phyloP scores from a whole-genome alignment of 768 basidiomycete species.

The Leccinum olivaceopallidum region DNA sequence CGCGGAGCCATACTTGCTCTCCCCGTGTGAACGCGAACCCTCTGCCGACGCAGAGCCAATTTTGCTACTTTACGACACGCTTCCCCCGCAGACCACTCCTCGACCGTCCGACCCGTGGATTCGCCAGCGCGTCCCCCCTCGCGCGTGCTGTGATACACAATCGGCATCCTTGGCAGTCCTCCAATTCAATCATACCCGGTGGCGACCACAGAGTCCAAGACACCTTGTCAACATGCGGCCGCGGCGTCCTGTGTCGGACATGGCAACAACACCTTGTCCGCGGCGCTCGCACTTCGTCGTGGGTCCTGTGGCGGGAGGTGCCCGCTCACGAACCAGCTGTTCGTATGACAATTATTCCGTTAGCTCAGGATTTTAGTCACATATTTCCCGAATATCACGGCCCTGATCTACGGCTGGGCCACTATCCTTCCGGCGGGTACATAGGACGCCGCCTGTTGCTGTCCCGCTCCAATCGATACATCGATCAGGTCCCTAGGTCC shows the following conservation, averaged over 20 bases:
- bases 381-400: constrained; percentile 8
- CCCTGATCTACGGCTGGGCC: constrained; percentile 19
- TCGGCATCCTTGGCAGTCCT: background rate
- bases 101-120: constrained; percentile 5
- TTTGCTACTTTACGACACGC: constrained; percentile 12
- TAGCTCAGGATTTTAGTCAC: constrained; percentile 1
- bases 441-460: background rate
- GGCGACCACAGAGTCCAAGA: constrained; percentile 4
- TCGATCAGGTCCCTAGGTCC: background rate
- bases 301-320: background rate
- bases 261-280: constrained; percentile 14
- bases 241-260: constrained; percentile 13
- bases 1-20: constrained; percentile 2
- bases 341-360: background rate
- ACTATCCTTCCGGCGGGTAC: background rate
- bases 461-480: background rate
- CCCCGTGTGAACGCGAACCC: constrained; percentile 16
- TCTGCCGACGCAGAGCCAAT: background rate
- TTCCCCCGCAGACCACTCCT: background rate
- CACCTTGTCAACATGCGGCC: constrained; percentile 19
- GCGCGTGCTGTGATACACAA: background rate
- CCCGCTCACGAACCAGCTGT: background rate
- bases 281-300: constrained; percentile 13
- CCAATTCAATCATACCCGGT: background rate
- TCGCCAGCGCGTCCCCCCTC: constrained; percentile 8